These are phyloP conservation scores for Ramaria rubella DNA, from an alignment of 768 basidiomycete species.

Conservation along the genomic window DNA sequence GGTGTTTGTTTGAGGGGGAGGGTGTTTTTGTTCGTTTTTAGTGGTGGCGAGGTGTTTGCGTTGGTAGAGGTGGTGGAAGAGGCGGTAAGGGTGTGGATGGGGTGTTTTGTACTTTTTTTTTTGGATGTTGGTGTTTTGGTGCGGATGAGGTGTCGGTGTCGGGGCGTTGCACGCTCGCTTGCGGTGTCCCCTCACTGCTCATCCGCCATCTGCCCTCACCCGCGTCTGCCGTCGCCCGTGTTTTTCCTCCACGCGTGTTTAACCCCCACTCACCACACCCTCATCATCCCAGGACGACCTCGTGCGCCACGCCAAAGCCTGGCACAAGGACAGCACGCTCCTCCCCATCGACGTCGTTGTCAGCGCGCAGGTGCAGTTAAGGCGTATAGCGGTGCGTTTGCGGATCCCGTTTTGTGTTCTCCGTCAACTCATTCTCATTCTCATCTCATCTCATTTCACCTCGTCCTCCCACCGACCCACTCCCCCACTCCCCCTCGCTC, in stretches of 20 bases:
- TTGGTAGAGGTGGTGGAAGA: too few relatives aligned
- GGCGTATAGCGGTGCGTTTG: conserved; percentile 76
- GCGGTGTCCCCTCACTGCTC: too few relatives aligned
- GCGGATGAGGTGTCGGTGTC: too few relatives aligned
- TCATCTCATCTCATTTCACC: conserved; percentile 1
- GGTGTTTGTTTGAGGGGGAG: too few relatives aligned
- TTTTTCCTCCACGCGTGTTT: background rate
- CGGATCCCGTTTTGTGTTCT: too few relatives aligned
- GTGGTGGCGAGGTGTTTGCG: too few relatives aligned
- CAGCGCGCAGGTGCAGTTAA: conserved; percentile 67
- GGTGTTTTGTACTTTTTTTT: too few relatives aligned
- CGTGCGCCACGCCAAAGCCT: conserved; percentile 57
- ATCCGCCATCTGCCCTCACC: background rate
- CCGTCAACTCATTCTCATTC: background rate
- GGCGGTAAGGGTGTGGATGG: too few relatives aligned
- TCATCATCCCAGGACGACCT: conserved; percentile 50
- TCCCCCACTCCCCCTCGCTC: conserved; percentile 35
- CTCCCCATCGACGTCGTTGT: conserved; percentile 81
- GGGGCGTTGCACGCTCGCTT: too few relatives aligned
- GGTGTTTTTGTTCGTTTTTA: too few relatives aligned
- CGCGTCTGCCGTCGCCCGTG: too few relatives aligned
- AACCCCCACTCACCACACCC: conserved; percentile 15
- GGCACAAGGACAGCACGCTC: conserved; percentile 55
- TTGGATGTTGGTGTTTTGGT: too few relatives aligned
- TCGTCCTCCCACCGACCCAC: background rate